Percentiles rank a stretch among this genome's conserved stretches.
Conservation (phyloP, 108 stramenopile species). For the Discostella stelligeroides region DNA sequence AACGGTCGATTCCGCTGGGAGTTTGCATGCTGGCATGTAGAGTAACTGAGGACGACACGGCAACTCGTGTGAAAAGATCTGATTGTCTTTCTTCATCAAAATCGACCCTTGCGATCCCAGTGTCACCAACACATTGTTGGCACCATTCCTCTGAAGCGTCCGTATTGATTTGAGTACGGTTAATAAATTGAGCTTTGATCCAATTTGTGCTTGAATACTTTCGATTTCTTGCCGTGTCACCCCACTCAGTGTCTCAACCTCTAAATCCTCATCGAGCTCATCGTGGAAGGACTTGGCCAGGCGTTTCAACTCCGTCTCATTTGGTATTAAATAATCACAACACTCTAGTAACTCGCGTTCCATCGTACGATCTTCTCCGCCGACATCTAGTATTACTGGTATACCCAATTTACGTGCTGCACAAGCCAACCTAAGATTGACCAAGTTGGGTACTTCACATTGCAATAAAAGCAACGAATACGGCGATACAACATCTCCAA, state of each 20-base stretch:
- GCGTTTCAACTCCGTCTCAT: conserved; percentile 75
- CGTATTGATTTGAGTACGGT: conserved; percentile 7
- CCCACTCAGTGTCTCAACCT: conserved; percentile 4
- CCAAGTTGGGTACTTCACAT: conserved; percentile 74
- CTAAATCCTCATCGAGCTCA: conserved; percentile 17
- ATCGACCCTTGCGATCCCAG: conserved; percentile 63
- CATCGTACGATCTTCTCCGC: conserved; percentile 77
- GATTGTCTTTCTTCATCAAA: conserved; percentile 30
- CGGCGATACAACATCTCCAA: conserved; percentile 30
- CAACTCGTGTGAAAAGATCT: no score
- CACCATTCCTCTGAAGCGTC: conserved; percentile 57
- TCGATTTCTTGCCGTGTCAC: conserved; percentile 18
- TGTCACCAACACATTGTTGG: conserved; percentile 73
- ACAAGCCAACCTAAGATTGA: conserved; percentile 66
- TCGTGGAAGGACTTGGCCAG: conserved; percentile 41
- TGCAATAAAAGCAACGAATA: conserved; percentile 61
- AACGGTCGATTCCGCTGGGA: conserved; percentile 42
- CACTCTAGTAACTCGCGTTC: conserved; percentile 48
- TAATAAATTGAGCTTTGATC: conserved; percentile 12
- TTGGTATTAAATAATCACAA: conserved; percentile 79
- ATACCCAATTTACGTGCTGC: conserved; percentile 41
- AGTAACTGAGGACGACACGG: conserved; percentile 4
- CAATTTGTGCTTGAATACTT: conserved; percentile 33
- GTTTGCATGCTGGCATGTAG: conserved; percentile 47
- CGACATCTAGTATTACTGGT: conserved; percentile 74